Percentiles rank a stretch among this genome's conserved stretches.
Conservation (phyloP, 2,329 filamentous ascomycete genomes). For the Arthrobotrys megalospora region DNA sequence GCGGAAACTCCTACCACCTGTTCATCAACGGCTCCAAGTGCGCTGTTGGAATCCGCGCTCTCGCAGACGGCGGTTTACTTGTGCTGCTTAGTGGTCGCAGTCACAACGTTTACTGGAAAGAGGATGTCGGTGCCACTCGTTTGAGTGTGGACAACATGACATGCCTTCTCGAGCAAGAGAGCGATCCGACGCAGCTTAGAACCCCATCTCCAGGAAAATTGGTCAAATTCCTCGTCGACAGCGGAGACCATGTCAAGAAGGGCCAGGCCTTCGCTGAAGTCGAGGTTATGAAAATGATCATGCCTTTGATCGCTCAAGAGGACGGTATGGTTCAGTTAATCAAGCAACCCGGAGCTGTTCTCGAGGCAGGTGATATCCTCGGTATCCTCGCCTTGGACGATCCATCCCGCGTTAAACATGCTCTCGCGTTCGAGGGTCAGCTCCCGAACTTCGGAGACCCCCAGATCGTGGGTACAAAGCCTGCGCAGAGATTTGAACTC, state of each 20-base stretch:
- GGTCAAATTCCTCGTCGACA: conserved; percentile 97
- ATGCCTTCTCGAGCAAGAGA: conserved; percentile 97
- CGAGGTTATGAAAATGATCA: conserved; percentile 99
- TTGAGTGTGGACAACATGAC: conserved; percentile 98
- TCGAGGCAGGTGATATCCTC: conserved; percentile 98
- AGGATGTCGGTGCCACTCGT: conserved; percentile 95
- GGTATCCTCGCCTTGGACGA: conserved; percentile 96
- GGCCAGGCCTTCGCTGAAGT: conserved; percentile 96
- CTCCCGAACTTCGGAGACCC: conserved; percentile 89
- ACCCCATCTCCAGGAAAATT: conserved; percentile 97
- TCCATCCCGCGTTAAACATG: conserved; percentile 95
- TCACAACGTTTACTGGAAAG: conserved; percentile 99
- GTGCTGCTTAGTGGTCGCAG: conserved; percentile 91
- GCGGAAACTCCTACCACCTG: conserved; percentile 92
- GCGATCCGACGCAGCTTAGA: conserved; percentile 96
- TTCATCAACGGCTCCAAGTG: conserved; percentile 99
- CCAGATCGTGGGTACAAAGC: conserved; percentile 89
- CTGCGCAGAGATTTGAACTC: conserved; percentile 86
- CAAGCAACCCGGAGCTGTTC: conserved; percentile 98
- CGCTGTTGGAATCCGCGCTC: conserved; percentile 89
- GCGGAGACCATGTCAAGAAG: conserved; percentile 90
- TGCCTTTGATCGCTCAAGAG: conserved; percentile 95
- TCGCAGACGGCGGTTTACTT: conserved; percentile 93
- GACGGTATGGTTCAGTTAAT: conserved; percentile 97
- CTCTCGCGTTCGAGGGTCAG: conserved; percentile 91